These are phyloP conservation scores for Vitis rotundifolia DNA, from an alignment of 164 flowering plant species.

Conservation along the genomic window DNA sequence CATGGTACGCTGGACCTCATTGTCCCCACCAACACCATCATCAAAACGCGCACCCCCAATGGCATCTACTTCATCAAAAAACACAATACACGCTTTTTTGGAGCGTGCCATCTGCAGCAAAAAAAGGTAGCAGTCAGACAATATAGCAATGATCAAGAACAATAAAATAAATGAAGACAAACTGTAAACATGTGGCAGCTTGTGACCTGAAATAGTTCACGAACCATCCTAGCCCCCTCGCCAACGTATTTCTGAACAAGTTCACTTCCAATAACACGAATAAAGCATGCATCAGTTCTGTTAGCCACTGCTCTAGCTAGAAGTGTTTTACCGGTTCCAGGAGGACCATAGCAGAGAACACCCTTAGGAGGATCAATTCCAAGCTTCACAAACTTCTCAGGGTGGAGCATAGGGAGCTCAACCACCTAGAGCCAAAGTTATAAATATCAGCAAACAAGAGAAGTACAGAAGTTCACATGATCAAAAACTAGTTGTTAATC, in stretches of 20 bases:
- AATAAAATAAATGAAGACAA: neutral
- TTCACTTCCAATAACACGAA: constrained; percentile 97
- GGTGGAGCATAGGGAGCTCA: constrained; percentile 96
- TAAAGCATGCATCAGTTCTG: constrained; percentile 96
- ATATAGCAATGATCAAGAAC: neutral
- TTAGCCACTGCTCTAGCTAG: constrained; percentile 98
- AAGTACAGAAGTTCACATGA: neutral
- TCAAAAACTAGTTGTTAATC: constrained; percentile 14
- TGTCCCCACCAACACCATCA: constrained; percentile 98
- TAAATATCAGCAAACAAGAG: neutral
- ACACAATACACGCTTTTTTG: constrained; percentile 93
- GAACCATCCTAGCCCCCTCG: constrained; percentile 97
- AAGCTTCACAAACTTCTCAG: constrained; percentile 96
- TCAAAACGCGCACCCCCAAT: constrained; percentile 98
- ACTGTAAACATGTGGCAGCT: neutral
- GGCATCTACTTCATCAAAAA: constrained; percentile 99
- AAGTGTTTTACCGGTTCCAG: constrained; percentile 97
- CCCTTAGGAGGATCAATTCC: constrained; percentile 99
- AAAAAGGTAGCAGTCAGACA: neutral
- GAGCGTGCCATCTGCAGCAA: constrained; percentile 92
- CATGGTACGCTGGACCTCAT: constrained; percentile 98
- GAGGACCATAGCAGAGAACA: constrained; percentile 97
- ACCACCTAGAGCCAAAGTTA: constrained; percentile 54
- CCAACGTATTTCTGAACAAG: constrained; percentile 98
- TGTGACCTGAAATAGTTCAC: constrained; percentile 88